Conservation (phyloP, 1,284 basidiomycete genomes). For the Sanghuangporus weigelae region DNA sequence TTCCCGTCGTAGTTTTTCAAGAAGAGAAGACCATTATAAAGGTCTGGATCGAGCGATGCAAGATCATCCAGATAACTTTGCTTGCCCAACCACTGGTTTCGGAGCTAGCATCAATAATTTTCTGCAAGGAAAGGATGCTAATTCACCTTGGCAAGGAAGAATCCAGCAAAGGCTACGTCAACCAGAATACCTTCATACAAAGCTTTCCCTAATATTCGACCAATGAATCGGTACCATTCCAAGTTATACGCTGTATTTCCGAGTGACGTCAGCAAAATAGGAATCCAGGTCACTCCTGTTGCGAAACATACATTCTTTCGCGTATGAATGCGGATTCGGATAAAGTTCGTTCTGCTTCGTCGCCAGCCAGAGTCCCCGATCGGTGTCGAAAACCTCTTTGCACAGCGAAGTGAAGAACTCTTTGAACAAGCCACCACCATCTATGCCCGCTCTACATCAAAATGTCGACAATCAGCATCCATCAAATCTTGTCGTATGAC, state of each 20-base stretch:
- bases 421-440: slow-evolving; percentile 97
- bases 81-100: slow-evolving; percentile 74
- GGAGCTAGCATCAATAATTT: slow-evolving; percentile 11
- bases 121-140: slow-evolving; percentile 23
- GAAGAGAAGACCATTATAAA: slow-evolving; percentile 90
- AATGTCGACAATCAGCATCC: slow-evolving; percentile 1
- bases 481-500: slow-evolving; percentile 1
- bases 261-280: slow-evolving; percentile 9
- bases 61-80: slow-evolving; percentile 90
- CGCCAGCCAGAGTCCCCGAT: slow-evolving; percentile 90
- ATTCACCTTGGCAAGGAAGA: slow-evolving; percentile 86
- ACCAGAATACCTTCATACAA: slow-evolving; percentile 96
- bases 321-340: slow-evolving; percentile 88
- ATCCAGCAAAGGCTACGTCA: slow-evolving; percentile 93
- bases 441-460: slow-evolving; percentile 71
- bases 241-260: slow-evolving; percentile 63
- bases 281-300: not conserved
- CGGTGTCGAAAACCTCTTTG: slow-evolving; percentile 92
- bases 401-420: slow-evolving; percentile 92
- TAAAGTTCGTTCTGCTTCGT: slow-evolving; percentile 92
- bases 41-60: slow-evolving; percentile 84
- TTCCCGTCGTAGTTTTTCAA: slow-evolving; percentile 91
- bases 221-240: slow-evolving; percentile 93
- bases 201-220: slow-evolving; percentile 91
- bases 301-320: slow-evolving; percentile 64